Evolutionary conservation across 805 yeast genomes (phyloP), one percentile per base, ranked within the genome.

Genomic region (Pichia thaimueangensis): DNA sequence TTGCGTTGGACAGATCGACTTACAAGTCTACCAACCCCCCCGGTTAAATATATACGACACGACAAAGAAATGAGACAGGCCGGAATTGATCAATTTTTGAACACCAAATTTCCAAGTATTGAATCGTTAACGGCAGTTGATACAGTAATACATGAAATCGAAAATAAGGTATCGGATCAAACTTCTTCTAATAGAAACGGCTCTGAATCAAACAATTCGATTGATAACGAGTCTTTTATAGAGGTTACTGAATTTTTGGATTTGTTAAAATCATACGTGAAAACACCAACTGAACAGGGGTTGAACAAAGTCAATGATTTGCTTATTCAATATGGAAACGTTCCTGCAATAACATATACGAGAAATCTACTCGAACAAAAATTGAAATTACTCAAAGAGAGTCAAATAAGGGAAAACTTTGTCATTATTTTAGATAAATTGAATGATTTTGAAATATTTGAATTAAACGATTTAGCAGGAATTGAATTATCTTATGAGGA

Each of bases 291-390:
- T 12, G 36, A 32, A 5, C 23, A 40, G 12, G 25, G 39, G 16
- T 17, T 49, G 1, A 24, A n/a, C 4, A 15, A 20, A 21, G 12
- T 49, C 11, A 42, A 50, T 17, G 25, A n/a, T 3, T 22, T 50
- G 4, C 32, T 42, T 12, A 16, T 5, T 2, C 10, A 35, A 20
- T 32, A 44, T 36, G 54, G 54, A 2, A 24, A 23, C 4, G 9
- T 42, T 3, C 49, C 50, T 3, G 43, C 43, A 2, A 27, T 50
- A 1, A 41, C 48, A 3, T 46, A 39, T 20, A 40, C 50, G 5
- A 34, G 43, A 21, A 49, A 45, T 16, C 30, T 44, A 17, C 24
- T 45, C 4, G 31, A 29, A 5, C 46, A 49, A 35, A 43, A 42
- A 24, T 13, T 31, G 6, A 30, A 42, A 16, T 28, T 50, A 17